phyloP scores from a whole-genome alignment of 2,329 filamentous ascomycete species.

The Nemania abortiva region DNA sequence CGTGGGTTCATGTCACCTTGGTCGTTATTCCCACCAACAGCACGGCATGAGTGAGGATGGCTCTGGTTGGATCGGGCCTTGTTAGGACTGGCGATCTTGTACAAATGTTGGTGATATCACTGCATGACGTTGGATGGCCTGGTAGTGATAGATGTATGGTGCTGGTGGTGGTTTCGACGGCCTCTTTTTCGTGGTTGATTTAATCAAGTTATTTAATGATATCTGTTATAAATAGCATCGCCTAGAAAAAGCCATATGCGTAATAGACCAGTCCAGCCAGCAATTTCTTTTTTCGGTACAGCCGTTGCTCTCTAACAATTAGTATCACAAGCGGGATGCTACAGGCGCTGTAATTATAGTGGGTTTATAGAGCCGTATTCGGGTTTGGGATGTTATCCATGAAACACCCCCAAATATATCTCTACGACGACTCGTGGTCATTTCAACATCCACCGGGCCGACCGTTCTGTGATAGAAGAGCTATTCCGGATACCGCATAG shows the following conservation, averaged over 20 bases:
- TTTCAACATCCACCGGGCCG: no score
- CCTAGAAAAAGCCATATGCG: no score
- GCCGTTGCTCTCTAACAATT: no score
- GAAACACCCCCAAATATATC: no score
- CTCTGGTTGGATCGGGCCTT: not conserved
- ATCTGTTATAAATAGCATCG: not conserved
- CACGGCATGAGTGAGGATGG: slow-evolving; percentile 9
- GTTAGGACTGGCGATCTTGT: not conserved
- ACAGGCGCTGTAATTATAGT: not conserved
- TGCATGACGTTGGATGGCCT: not conserved
- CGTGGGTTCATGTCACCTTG: slow-evolving; percentile 38
- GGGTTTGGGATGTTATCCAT: not conserved
- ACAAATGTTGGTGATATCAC: not conserved
- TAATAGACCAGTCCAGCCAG: no score
- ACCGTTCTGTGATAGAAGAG: not conserved
- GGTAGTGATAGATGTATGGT: not conserved
- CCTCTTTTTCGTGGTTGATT: not conserved
- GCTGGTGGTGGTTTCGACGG: not conserved
- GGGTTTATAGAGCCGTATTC: not conserved
- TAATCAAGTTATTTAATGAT: not conserved
- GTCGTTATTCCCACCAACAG: slow-evolving; percentile 25
- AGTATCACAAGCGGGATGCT: not conserved
- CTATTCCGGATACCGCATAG: not conserved
- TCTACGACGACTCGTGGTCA: no score
- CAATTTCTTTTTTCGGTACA: no score